Evolutionary conservation across 2,329 filamentous ascomycete species (phyloP).

Genomic region (Leptosphaerulina australis): DNA sequence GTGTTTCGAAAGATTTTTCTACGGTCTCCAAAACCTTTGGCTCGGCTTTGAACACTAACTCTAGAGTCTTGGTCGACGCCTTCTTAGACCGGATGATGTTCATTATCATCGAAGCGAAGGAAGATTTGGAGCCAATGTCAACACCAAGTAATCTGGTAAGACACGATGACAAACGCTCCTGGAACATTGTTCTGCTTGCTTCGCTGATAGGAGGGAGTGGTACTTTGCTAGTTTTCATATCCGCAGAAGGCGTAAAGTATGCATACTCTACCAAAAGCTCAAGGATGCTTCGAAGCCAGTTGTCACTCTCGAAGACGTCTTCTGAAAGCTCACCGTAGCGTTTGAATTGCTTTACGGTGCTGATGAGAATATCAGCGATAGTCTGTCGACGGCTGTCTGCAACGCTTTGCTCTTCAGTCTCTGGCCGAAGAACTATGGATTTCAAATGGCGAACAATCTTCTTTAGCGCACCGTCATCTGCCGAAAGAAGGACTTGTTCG

Average conservation of each 20-base stretch:
- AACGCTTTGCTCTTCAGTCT: conserved; percentile 52
- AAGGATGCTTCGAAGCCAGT: conserved; percentile 54
- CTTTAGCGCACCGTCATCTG: conserved; percentile 56
- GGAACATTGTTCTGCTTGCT: conserved; percentile 58
- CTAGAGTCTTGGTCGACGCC: conserved; percentile 42
- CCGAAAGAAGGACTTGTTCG: conserved; percentile 71
- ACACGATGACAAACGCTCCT: conserved; percentile 61
- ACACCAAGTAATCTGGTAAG: conserved; percentile 57
- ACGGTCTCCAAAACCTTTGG: conserved; percentile 50
- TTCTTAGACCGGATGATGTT: conserved; percentile 37
- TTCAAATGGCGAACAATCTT: conserved; percentile 61
- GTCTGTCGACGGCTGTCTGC: conserved; percentile 56
- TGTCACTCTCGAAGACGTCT: conserved; percentile 44
- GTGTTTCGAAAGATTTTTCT: conserved; percentile 40
- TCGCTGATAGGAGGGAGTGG: conserved; percentile 55
- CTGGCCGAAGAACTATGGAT: conserved; percentile 54
- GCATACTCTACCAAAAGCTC: conserved; percentile 56
- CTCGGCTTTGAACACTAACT: conserved; percentile 57
- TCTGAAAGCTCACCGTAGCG: conserved; percentile 30
- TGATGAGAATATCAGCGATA: conserved; percentile 60
- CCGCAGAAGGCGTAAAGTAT: conserved; percentile 54
- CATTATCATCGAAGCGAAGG: conserved; percentile 39
- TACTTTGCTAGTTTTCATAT: conserved; percentile 39
- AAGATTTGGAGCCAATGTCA: conserved; percentile 27
- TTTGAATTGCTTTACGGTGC: conserved; percentile 54